phyloP scores from a whole-genome alignment of 495 filamentous ascomycete genomes.

The Xanthoparmelia taractica region DNA sequence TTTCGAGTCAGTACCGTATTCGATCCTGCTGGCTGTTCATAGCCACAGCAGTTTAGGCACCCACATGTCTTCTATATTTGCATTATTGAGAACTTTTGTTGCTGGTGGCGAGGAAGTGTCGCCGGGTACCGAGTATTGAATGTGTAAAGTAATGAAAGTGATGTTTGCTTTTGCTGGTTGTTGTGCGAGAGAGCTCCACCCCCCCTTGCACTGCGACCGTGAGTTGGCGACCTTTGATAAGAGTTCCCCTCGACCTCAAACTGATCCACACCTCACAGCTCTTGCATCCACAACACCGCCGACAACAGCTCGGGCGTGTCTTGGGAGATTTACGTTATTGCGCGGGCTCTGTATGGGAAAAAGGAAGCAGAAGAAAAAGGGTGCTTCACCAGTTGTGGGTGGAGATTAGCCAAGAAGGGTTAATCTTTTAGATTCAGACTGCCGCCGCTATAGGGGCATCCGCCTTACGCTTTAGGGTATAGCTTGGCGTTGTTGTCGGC shows the following conservation, averaged over 20 bases:
- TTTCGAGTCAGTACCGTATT: constrained; percentile 8
- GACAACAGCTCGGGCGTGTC: constrained; percentile 17
- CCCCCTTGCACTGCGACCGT: constrained; percentile 16
- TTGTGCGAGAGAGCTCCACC: constrained; percentile 10
- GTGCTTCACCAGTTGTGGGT: background rate
- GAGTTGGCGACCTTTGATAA: background rate
- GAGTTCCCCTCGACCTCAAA: background rate
- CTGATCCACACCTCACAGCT: constrained; percentile 12
- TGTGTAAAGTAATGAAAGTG: constrained; percentile 3
- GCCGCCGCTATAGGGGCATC: background rate
- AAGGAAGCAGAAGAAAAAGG: constrained; percentile 11
- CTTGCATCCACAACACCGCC: constrained; percentile 19
- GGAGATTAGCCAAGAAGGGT: constrained; percentile 4
- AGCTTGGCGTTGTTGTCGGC: background rate
- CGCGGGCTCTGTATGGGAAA: constrained; percentile 7
- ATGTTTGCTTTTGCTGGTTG: constrained; percentile 8
- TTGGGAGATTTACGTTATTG: constrained; percentile 10
- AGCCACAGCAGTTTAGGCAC: background rate
- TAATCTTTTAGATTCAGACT: background rate
- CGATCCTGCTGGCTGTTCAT: background rate
- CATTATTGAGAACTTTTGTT: constrained; percentile 8
- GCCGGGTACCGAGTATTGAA: background rate
- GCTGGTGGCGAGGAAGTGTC: background rate
- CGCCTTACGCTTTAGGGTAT: background rate
- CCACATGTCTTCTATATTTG: constrained; percentile 14